Evolutionary conservation across 2,329 filamentous ascomycete genomes (phyloP), one percentile per base, ranked within the genome.

Genomic region (Beauveria australis): DNA sequence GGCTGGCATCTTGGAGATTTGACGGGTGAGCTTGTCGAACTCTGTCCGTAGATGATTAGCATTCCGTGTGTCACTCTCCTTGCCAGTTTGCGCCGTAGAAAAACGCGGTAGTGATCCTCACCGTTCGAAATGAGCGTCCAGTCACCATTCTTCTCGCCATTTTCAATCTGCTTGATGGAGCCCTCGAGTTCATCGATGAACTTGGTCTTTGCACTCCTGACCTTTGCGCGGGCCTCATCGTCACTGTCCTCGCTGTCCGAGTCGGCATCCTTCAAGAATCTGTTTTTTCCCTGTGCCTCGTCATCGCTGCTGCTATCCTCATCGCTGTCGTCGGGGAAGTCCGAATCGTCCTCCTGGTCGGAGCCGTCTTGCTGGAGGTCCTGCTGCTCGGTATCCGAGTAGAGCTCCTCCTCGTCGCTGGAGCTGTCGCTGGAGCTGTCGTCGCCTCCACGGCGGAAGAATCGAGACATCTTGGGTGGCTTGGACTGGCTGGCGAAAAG

Each of bases 141-240:
- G 78, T 99, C 94, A 72, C 90, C 92, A 72, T 97, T 99, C 82
- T 96, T 97, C 76, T 94, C 83, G 64, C 91, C 92, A 78, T 99
- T 99, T 74, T 97, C 92, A 71, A 99, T 97, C 71, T 89, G 79
- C 75, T 89, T 89, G 71, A 97, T 89, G 48, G 88, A 96, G 63
- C 85, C 84, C 75, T 99, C 93, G 63, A 99, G 82, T 76, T 97
- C 95, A 72, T 97, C 93, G 67, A 91, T 82, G 64, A 94, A 86
- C 84, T 99, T 99, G 81, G 97, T 92, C 79, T 97, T 97, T 71
- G 93, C 92, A 76, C 92, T 97, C 84, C 96, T 97, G 71, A 97
- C 89, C 69, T 94, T 86, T 70, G 88, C 91, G 66, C 88, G 86
- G 66, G 86, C 85, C 66, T 97, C 93, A 66, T 94, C 91, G 66